Conservation (phyloP, 352 stramenopile species). For the Lagenidium sp. region DNA sequence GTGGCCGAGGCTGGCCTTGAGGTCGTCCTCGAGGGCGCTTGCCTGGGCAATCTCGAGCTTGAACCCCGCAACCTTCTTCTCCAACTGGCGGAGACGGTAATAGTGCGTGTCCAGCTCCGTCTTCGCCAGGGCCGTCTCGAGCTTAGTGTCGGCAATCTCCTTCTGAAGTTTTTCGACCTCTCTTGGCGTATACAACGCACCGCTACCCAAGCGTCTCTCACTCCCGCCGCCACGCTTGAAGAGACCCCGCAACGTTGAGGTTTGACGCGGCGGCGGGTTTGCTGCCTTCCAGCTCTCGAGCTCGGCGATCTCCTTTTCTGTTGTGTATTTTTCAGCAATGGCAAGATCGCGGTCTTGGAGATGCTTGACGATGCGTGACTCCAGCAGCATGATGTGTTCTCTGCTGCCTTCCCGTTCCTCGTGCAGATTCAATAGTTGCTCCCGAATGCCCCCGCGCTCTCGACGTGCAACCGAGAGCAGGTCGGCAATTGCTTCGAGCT, state of each 20-base stretch:
- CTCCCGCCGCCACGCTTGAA: slow-evolving; percentile 2
- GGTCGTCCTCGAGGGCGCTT: slow-evolving; percentile 50
- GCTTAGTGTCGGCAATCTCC: slow-evolving; percentile 57
- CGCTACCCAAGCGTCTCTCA: no score
- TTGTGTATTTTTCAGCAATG: slow-evolving; percentile 66
- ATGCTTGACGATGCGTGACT: slow-evolving; percentile 68
- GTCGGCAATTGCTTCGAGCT: slow-evolving; percentile 36
- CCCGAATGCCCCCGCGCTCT: slow-evolving; percentile 30
- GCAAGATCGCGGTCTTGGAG: slow-evolving; percentile 59
- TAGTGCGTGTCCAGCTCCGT: slow-evolving; percentile 51
- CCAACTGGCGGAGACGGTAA: slow-evolving; percentile 41
- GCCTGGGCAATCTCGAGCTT: slow-evolving; percentile 62
- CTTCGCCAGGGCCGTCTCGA: slow-evolving; percentile 43
- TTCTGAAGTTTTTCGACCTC: slow-evolving; percentile 54
- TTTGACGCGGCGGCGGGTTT: slow-evolving; percentile 13
- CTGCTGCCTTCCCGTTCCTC: slow-evolving; percentile 30
- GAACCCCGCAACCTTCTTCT: slow-evolving; percentile 43
- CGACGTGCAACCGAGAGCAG: slow-evolving; percentile 33
- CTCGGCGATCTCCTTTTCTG: slow-evolving; percentile 53
- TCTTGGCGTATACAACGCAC: slow-evolving; percentile 23
- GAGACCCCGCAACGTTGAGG: slow-evolving; percentile 12
- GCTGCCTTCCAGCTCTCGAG: slow-evolving; percentile 40
- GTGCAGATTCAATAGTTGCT: slow-evolving; percentile 27
- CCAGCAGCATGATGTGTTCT: slow-evolving; percentile 46
- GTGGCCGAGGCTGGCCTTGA: slow-evolving; percentile 45